These are phyloP conservation scores for Allium fistulosum DNA, from an alignment of 106 monocot genomes.

Conservation along the genomic window DNA sequence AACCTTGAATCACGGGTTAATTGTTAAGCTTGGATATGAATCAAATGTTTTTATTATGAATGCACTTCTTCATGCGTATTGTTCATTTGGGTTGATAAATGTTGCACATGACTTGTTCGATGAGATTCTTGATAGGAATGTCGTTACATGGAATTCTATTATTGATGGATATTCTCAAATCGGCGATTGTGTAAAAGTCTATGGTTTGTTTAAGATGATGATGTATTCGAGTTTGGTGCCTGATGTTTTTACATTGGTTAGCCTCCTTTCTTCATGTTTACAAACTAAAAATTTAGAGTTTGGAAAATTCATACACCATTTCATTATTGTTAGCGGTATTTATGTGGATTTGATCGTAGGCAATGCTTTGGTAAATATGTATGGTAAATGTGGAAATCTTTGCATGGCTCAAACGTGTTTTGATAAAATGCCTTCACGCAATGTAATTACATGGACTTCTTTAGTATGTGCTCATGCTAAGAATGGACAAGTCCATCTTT, in stretches of 20 bases:
- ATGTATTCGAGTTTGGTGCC: constrained; percentile 25
- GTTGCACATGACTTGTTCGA: constrained; percentile 40
- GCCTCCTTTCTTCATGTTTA: constrained; percentile 43
- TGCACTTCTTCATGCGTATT: constrained; percentile 46
- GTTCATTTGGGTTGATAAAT: constrained; percentile 10
- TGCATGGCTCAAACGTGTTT: constrained; percentile 28
- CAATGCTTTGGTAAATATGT: constrained; percentile 74
- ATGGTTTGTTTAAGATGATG: constrained; percentile 32
- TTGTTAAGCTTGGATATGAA: constrained; percentile 49
- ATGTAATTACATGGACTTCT: constrained; percentile 59
- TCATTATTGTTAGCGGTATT: constrained; percentile 13
- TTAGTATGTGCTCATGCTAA: constrained; percentile 41
- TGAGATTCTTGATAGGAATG: constrained; percentile 40
- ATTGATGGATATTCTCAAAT: constrained; percentile 49
- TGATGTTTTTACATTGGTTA: constrained; percentile 54
- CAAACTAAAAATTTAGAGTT: constrained; percentile 19
- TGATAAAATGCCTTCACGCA: constrained; percentile 33
- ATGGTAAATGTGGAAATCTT: constrained; percentile 58
- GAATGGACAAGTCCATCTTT: constrained; percentile 32
- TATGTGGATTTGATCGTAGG: constrained; percentile 35
- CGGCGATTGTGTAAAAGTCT: constrained; percentile 24
- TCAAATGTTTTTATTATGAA: constrained; percentile 62
- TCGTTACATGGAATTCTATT: constrained; percentile 75
- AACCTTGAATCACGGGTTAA: constrained; percentile 20
- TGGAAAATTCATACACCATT: constrained; percentile 33